Base-by-base conservation (phyloP, 768 basidiomycete genomes). In the Pleurotus tuber-regium region DNA sequence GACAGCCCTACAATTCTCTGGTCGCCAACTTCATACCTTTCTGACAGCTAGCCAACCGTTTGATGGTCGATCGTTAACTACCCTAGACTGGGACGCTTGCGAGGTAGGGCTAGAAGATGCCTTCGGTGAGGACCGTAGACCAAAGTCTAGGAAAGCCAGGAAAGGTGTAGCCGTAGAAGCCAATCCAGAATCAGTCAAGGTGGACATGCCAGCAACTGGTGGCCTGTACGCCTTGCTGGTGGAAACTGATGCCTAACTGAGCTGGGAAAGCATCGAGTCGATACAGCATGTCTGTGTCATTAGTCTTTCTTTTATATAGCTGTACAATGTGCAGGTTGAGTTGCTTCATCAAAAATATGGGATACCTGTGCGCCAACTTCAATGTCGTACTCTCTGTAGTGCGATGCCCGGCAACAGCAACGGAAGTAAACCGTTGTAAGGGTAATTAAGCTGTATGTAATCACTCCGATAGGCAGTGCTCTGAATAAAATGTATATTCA, bases 1-100 rank as follows among this genome's bases (percentile, higher is more conserved):
- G 46, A 69, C 75, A 36, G 72, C 73, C 12, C 71, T 73, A 40
- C 55, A 60, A 0, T 78, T 89, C 50, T 89, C 88, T 1, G 86
- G 89, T 4, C 66, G 62, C 58, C 57, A 53, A 21, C 82, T 89
- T 56, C 89, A 92, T 63, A 59, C 69, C 0, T 68, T 70, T 30
- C 63, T 91, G 51, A 74, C 75, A 11, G 60, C 66, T 6, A 51
- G 59, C 4, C 54, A 47, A 10, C 56, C 61, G 19, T 43, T 62
- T 28, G 55, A 60, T 3, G 49, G 54, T 30, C 58, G 57, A 14
- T 46, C 29, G 14, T 43, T 75, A 4, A 61, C 71, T 9, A 55
- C 66, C 14, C 66, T 55, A 10, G 33, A 84, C 38, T 80, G 79
- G 77, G 63, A 66, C 18, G 81, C 81, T 2, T 75, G 73, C 19